Percentiles rank a stretch among this genome's conserved stretches.
Evolutionary conservation across 257 asterid genomes (phyloP).

Genomic region (Anisodus acutangulus): DNA sequence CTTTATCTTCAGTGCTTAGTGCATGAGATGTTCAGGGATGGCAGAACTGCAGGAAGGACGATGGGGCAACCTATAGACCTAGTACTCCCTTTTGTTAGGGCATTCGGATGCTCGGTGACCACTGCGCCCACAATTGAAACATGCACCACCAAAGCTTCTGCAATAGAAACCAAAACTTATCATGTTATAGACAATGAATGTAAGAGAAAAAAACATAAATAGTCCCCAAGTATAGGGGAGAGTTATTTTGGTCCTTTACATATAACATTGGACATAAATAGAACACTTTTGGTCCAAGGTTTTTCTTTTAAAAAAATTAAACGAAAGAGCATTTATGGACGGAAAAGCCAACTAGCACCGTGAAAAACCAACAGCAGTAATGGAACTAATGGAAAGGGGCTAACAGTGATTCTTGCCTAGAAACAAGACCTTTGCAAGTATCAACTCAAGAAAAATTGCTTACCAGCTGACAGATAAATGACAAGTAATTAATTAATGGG

Average conservation of each 20-base stretch:
- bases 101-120: conserved; percentile 97
- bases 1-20: conserved; percentile 23
- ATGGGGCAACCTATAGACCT: conserved; percentile 27
- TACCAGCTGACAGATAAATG: not conserved
- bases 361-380: not conserved
- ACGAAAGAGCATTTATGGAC: not conserved
- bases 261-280: not conserved
- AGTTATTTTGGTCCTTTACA: not conserved
- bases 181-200: not conserved
- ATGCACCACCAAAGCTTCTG: conserved; percentile 80
- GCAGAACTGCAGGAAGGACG: conserved; percentile 32
- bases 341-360: not conserved
- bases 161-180: conserved; percentile 9
- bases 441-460: not conserved
- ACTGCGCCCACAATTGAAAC: conserved; percentile 79
- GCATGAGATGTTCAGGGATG: conserved; percentile 1
- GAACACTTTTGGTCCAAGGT: not conserved
- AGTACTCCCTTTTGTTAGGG: conserved; percentile 67
- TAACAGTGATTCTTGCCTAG: not conserved
- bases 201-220: not conserved
- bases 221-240: not conserved
- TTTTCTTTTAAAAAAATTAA: no score
- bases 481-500: not conserved
- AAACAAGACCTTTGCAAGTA: not conserved
- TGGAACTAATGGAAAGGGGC: not conserved